These are phyloP conservation scores for Globisporangium irregulare DNA, from an alignment of 352 stramenopile species.

Conservation along the genomic window DNA sequence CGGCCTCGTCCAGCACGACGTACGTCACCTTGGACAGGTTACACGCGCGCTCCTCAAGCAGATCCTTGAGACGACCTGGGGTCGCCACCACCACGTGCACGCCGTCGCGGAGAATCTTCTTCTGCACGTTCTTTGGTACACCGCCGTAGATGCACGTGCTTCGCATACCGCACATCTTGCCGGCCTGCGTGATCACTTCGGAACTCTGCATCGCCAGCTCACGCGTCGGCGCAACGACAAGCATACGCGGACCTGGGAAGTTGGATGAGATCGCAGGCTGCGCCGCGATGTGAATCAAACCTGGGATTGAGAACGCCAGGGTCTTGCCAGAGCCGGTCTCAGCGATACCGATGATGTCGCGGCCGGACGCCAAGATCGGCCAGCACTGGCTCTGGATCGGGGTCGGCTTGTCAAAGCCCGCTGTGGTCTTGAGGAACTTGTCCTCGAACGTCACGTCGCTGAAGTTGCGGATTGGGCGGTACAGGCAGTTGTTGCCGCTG, in stretches of 20 bases:
- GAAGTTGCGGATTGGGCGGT: constrained; percentile 78
- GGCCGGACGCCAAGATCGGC: constrained; percentile 84
- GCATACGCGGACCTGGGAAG: constrained; percentile 81
- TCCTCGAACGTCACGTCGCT: constrained; percentile 68
- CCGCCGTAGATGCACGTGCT: constrained; percentile 95
- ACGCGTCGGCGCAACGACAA: constrained; percentile 92
- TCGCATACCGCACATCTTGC: constrained; percentile 81
- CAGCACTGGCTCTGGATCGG: constrained; percentile 98
- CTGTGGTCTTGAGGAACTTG: constrained; percentile 86
- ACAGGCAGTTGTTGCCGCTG: constrained; percentile 84
- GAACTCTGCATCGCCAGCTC: constrained; percentile 94
- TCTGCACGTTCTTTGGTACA: constrained; percentile 93
- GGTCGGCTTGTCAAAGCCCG: constrained; percentile 91
- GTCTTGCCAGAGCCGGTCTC: constrained; percentile 96
- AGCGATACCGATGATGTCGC: constrained; percentile 91
- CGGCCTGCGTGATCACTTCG: constrained; percentile 90
- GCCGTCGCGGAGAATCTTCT: constrained; percentile 81
- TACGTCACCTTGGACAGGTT: constrained; percentile 89
- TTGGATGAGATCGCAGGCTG: constrained; percentile 56
- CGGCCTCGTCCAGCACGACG: constrained; percentile 95
- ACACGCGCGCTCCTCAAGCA: constrained; percentile 82
- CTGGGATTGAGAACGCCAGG: constrained; percentile 94
- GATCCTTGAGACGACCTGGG: constrained; percentile 93
- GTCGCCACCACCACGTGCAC: constrained; percentile 95
- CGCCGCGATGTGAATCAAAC: constrained; percentile 83